These are phyloP conservation scores for Aspergillus incahuasiensis DNA, from an alignment of 495 filamentous ascomycete genomes.

Conservation along the genomic window DNA sequence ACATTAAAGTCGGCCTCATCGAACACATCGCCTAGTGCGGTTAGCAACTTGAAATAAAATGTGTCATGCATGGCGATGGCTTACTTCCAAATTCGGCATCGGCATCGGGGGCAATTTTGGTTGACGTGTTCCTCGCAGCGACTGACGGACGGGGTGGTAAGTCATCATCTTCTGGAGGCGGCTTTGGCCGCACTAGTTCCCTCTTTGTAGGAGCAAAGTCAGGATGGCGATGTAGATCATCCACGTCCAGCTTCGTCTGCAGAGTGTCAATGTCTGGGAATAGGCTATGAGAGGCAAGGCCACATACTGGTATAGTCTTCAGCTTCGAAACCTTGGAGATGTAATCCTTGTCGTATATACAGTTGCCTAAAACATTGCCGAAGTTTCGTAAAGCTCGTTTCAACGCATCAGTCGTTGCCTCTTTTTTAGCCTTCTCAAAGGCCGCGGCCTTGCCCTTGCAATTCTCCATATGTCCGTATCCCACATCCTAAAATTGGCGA, in stretches of 20 bases:
- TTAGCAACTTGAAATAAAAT: constrained; percentile 20
- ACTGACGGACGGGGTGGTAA: constrained; percentile 31
- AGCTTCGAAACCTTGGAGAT: constrained; percentile 77
- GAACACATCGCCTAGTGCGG: constrained; percentile 51
- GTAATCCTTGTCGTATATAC: constrained; percentile 95
- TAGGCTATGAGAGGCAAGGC: neutral
- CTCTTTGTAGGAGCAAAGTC: constrained; percentile 64
- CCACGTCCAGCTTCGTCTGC: constrained; percentile 64
- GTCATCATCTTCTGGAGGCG: constrained; percentile 32
- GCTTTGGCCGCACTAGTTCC: constrained; percentile 43
- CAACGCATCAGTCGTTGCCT: constrained; percentile 89
- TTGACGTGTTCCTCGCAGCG: constrained; percentile 16
- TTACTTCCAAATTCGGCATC: constrained; percentile 66
- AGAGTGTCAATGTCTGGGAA: neutral
- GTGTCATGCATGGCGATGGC: constrained; percentile 6
- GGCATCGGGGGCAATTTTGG: constrained; percentile 22
- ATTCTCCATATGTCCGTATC: constrained; percentile 93
- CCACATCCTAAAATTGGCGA: constrained; percentile 61
- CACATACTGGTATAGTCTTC: constrained; percentile 57
- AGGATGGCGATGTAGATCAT: constrained; percentile 74
- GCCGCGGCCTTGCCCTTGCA: constrained; percentile 89
- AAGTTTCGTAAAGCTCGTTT: constrained; percentile 89
- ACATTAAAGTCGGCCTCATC: constrained; percentile 70
- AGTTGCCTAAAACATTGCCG: constrained; percentile 94
- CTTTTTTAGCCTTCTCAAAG: constrained; percentile 97